These are phyloP conservation scores for Schizonepeta tenuifolia DNA, from an alignment of 257 asterid species.

Conservation along the genomic window DNA sequence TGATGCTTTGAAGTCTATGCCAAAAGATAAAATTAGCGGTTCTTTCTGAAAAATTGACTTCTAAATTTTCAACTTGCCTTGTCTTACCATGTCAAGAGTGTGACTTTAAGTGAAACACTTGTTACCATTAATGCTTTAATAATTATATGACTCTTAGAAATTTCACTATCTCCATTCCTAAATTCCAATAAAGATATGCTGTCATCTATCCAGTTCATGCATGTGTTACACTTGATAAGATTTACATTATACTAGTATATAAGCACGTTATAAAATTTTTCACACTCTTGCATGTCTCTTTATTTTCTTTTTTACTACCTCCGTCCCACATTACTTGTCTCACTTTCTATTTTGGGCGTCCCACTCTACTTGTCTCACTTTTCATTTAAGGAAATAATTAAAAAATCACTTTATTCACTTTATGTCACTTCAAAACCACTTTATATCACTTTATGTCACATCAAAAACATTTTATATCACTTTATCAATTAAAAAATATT, in stretches of 20 bases:
- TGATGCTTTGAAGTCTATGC: background rate
- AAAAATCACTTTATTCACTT: too few relatives aligned
- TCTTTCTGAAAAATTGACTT: slow-evolving; percentile 15
- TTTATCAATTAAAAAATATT: too few relatives aligned
- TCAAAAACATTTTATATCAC: too few relatives aligned
- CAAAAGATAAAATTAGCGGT: slow-evolving; percentile 24
- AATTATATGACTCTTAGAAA: slow-evolving; percentile 21
- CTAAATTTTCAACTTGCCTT: slow-evolving; percentile 4
- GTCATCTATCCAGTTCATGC: slow-evolving; percentile 24
- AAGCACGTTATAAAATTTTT: slow-evolving; percentile 17
- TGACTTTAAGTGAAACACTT: background rate
- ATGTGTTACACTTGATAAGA: slow-evolving; percentile 2
- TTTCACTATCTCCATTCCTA: slow-evolving; percentile 24
- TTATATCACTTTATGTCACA: too few relatives aligned
- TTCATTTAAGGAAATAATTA: too few relatives aligned
- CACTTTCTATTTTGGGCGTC: too few relatives aligned
- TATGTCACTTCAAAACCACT: too few relatives aligned
- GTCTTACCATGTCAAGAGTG: background rate
- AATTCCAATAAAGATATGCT: slow-evolving; percentile 8
- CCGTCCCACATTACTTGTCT: too few relatives aligned
- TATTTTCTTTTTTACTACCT: background rate
- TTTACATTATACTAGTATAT: slow-evolving; percentile 6
- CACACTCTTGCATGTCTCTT: background rate
- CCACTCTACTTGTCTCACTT: too few relatives aligned
- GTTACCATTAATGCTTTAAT: slow-evolving; percentile 13